Evolutionary conservation across 2,329 filamentous ascomycete genomes (phyloP), one percentile per base, ranked within the genome.

Genomic region (Cercospora citrullina): DNA sequence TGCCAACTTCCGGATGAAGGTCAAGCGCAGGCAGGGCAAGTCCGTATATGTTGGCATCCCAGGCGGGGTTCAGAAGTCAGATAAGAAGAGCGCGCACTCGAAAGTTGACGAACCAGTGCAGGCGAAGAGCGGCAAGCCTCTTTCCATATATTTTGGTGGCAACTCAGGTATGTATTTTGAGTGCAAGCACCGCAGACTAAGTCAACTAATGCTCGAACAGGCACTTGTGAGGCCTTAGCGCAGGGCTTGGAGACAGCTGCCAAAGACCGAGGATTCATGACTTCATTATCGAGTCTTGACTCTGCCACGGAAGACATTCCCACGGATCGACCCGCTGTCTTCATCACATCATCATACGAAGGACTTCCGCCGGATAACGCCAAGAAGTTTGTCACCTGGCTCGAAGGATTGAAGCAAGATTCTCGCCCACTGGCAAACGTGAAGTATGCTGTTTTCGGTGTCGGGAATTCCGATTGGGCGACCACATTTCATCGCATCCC

Each of bases 331-430:
- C 80, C 81, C 0, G 66, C 80, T 2, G 75, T 77, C 0, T 79
- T 83, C 18, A 72, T 82, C 53, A 80, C 80, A 4, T 77, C 80
- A 2, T 79, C 77, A 0, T 83, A 81, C 60, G 81, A 83, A 68
- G 81, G 81, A 10, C 76, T 80, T 26, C 80, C 81, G 3, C 75
- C 81, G 2, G 81, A 82, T 59, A 82, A 83, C 58, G 80, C 80
- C 0, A 77, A 76, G 3, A 77, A 80, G 58, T 82, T 82, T 55
- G 76, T 81, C 18, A 75, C 77, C 18, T 83, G 80, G 81, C 64
- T 82, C 0, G 65, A 65, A 55, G 69, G 2, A 67, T 12, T 67
- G 7, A 51, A 59, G 12, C 51, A 63, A 10, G 65, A 67, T 16
- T 42, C 60, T 5, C 51, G 31, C 10, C 77, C 12, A 75, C 33